Evolutionary conservation across 768 basidiomycete species (phyloP).

Genomic region (Fibroporia radiculosa): DNA sequence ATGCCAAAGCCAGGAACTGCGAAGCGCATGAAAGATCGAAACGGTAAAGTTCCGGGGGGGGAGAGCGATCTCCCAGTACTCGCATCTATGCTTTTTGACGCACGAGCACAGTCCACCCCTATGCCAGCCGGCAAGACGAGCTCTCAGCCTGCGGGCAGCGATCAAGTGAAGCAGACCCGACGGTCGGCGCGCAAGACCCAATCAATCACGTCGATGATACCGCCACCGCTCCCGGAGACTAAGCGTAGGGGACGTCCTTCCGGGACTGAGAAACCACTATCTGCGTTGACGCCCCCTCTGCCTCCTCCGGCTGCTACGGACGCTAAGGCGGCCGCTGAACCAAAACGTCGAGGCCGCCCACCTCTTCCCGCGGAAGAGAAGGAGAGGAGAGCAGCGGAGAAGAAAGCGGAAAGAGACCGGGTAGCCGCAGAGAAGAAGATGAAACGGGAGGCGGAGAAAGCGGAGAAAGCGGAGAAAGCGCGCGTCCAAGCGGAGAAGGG

Average conservation of each 20-base stretch:
- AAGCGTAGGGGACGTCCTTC: background rate
- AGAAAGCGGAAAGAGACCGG: slow-evolving; percentile 12
- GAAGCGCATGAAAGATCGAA: slow-evolving; percentile 36
- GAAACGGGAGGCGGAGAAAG: slow-evolving; percentile 14
- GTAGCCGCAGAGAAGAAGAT: slow-evolving; percentile 19
- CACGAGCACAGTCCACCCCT: background rate
- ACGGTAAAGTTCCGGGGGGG: slow-evolving; percentile 20
- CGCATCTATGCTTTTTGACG: background rate
- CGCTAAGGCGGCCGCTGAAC: slow-evolving; percentile 3
- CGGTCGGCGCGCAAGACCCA: background rate
- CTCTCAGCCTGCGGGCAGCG: background rate
- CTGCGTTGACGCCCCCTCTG: slow-evolving; percentile 1
- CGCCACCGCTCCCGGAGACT: background rate
- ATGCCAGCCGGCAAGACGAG: background rate
- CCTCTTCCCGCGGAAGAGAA: slow-evolving; percentile 19
- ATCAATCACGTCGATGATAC: background rate
- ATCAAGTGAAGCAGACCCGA: background rate
- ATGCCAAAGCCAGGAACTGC: slow-evolving; percentile 26
- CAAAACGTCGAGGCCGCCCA: slow-evolving; percentile 16
- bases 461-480: slow-evolving; percentile 13
- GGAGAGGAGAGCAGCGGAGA: slow-evolving; percentile 15
- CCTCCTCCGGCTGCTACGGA: slow-evolving; percentile 6
- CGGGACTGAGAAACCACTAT: background rate
- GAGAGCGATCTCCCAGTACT: slow-evolving; percentile 6
- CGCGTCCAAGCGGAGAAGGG: slow-evolving; percentile 8